Evolutionary conservation across 2,329 filamentous ascomycete species (phyloP).

Genomic region (Neonectria punicea): DNA sequence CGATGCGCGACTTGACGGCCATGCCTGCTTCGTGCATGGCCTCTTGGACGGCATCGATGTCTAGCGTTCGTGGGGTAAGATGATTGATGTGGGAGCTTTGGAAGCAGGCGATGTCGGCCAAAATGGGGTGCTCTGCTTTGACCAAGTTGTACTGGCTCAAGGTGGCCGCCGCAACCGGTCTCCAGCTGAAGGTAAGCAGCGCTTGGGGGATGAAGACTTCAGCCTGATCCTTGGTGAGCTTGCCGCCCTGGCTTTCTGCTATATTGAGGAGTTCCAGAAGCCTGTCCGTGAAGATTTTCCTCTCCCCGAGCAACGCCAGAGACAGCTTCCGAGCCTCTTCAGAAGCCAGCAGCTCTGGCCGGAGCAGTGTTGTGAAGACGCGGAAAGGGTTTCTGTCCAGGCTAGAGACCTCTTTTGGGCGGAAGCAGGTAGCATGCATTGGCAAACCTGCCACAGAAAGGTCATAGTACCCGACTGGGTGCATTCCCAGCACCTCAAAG

Average conservation of each 20-base stretch:
- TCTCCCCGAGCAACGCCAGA: neutral
- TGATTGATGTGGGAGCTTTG: slow-evolving; percentile 61
- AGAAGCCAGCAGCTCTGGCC: slow-evolving; percentile 43
- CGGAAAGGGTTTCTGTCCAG: slow-evolving; percentile 56
- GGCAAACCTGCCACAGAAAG: slow-evolving; percentile 57
- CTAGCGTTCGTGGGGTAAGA: slow-evolving; percentile 59
- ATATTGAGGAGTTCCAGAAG: slow-evolving; percentile 51
- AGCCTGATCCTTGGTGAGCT: neutral
- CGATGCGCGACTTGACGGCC: slow-evolving; percentile 58
- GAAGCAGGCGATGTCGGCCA: slow-evolving; percentile 57
- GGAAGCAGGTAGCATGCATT: slow-evolving; percentile 62
- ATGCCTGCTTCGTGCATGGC: slow-evolving; percentile 54
- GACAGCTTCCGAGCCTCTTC: neutral
- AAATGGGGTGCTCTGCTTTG: slow-evolving; percentile 45
- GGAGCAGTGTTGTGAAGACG: slow-evolving; percentile 49
- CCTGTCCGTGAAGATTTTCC: slow-evolving; percentile 24
- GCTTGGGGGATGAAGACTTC: slow-evolving; percentile 25
- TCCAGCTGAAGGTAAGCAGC: slow-evolving; percentile 13
- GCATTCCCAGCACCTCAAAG: slow-evolving; percentile 58
- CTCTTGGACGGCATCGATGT: slow-evolving; percentile 57
- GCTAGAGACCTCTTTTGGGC: slow-evolving; percentile 47
- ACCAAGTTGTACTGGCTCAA: neutral
- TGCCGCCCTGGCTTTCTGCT: slow-evolving; percentile 33
- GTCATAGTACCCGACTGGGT: slow-evolving; percentile 63
- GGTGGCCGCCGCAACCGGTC: neutral